These are phyloP conservation scores for Pulveroboletus sp. DNA, from an alignment of 1,284 basidiomycete genomes.

Conservation along the genomic window DNA sequence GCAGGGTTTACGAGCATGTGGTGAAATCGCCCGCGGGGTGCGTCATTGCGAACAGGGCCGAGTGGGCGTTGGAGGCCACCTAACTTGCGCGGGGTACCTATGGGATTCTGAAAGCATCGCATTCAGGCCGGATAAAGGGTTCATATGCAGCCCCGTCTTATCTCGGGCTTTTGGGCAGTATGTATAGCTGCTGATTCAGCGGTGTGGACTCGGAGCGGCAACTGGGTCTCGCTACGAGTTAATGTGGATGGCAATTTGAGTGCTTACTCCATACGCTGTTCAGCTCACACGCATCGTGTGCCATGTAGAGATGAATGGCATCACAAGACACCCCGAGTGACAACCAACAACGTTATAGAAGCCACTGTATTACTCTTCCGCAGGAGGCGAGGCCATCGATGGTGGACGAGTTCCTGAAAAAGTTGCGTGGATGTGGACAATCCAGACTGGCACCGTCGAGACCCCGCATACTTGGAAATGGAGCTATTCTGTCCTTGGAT, in stretches of 20 bases:
- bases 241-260: neutral
- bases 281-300: slow-evolving; percentile 15
- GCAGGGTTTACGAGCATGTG: slow-evolving; percentile 18
- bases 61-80: neutral
- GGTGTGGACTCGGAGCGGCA: neutral
- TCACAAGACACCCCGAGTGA: slow-evolving; percentile 30
- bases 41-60: slow-evolving; percentile 20
- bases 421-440: slow-evolving; percentile 21
- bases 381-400: slow-evolving; percentile 18
- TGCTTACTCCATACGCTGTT: slow-evolving; percentile 16
- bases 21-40: slow-evolving; percentile 23
- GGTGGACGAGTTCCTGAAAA: slow-evolving; percentile 18
- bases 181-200: neutral
- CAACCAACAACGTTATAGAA: slow-evolving; percentile 33
- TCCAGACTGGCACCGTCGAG: slow-evolving; percentile 27
- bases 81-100: neutral
- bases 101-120: slow-evolving; percentile 1
- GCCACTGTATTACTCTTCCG: slow-evolving; percentile 29
- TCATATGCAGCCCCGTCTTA: slow-evolving; percentile 6
- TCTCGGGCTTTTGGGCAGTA: slow-evolving; percentile 10
- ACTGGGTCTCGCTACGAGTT: neutral
- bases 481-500: slow-evolving; percentile 2
- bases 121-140: slow-evolving; percentile 1
- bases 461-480: slow-evolving; percentile 33
- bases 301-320: slow-evolving; percentile 12